Base-by-base conservation (phyloP, 805 yeast genomes). In the Candida morakotiae region DNA sequence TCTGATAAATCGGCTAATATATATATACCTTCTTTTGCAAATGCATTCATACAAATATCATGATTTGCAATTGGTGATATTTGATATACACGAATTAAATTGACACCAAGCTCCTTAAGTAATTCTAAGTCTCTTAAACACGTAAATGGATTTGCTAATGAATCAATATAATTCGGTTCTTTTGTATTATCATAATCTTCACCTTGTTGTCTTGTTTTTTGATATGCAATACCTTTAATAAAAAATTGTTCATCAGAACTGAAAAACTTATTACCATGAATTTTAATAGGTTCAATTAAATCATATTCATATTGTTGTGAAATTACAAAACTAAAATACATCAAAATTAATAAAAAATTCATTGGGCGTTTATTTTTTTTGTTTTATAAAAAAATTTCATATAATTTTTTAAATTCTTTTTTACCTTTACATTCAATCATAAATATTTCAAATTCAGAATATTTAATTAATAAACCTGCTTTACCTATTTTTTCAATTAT, bases 41-140 rank as follows among this genome's bases (percentile, higher is more conserved):
- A 75, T 9, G 78, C 71, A 34, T 73, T 49, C 88, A 89, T 85
- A 64, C 96, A 88, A 16, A 60, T 75, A 52, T 78, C 82, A 64
- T 91, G 98, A 53, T 79, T 69, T 41, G 69, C 64, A 1, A 73
- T 60, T 13, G 91, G 81, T 62, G 89, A 82, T 36, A 91, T 75
- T 27, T 95, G 87, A 54, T 89, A 91, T 2, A 91, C 94, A 53
- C 98, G 75, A 39, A 91, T 67, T 9, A 83, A 78, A 58, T 91
- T 91, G 38, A 93, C 75, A 37, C 77, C 75, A 35, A 89, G 70
- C 42, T 79, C 70, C 40, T 64, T 59, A 41, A 88, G 69, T 55
- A 82, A 81, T n/a, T 88, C 87, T 42, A 89, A 71, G 53, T 91
- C 98, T 53, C 97, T 73, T 46, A 77, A 58, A 64, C 98, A 91